Percentiles rank a stretch among this genome's conserved stretches.
Evolutionary conservation across 768 basidiomycete species (phyloP).

Genomic region (Pleurotus giganteus): DNA sequence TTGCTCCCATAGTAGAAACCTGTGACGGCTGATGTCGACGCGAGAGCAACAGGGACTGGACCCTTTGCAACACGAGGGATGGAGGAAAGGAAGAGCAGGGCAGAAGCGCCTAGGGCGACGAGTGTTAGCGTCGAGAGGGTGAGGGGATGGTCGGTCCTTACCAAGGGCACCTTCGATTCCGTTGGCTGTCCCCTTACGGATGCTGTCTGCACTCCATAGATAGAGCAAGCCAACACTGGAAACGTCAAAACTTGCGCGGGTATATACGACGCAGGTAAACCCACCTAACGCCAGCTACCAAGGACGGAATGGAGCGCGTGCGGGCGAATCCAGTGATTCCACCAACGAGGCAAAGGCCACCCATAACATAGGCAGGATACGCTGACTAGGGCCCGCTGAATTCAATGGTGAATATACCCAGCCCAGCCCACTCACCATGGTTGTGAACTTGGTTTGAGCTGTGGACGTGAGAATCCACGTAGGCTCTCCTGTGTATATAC

Average conservation of each 20-base stretch:
- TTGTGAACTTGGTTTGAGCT: too few species aligned
- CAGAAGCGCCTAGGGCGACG: conserved; percentile 64
- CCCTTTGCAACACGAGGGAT: conserved; percentile 71
- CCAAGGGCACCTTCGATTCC: conserved; percentile 82
- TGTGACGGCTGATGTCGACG: conserved; percentile 57
- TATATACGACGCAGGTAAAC: conserved; percentile 18
- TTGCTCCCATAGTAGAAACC: conserved; percentile 70
- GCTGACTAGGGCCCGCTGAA: conserved; percentile 80
- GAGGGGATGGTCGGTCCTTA: conserved; percentile 25
- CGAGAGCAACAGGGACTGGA: conserved; percentile 65
- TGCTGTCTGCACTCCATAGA: conserved; percentile 74
- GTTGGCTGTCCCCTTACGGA: conserved; percentile 68
- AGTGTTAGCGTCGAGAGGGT: too few species aligned
- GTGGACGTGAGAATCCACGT: background rate
- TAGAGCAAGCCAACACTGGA: conserved; percentile 74
- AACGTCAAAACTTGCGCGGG: conserved; percentile 1
- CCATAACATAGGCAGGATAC: conserved; percentile 77
- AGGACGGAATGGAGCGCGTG: conserved; percentile 76
- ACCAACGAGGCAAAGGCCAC: conserved; percentile 72
- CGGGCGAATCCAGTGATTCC: conserved; percentile 70
- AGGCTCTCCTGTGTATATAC: too few species aligned
- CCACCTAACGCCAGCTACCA: conserved; percentile 80
- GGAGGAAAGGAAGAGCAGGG: conserved; percentile 71
- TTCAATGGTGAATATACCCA: background rate
- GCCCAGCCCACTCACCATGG: background rate